Conservation (phyloP, 1,284 basidiomycete species). For the Caloboletus inedulis region DNA sequence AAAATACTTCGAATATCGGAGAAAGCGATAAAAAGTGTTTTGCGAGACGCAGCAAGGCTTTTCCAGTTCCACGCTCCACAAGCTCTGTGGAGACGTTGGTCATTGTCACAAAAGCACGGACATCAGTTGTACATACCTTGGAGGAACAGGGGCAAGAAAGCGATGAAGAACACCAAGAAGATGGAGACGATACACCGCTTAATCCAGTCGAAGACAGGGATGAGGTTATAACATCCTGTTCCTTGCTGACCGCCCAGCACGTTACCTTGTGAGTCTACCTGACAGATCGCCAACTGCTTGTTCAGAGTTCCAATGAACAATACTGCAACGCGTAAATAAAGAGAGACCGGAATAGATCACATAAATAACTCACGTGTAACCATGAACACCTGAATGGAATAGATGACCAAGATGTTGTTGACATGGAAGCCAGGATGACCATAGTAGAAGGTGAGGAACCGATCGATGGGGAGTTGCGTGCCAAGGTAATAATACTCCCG, state of each 20-base stretch:
- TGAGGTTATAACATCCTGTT: slow-evolving; percentile 87
- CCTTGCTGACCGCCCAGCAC: slow-evolving; percentile 69
- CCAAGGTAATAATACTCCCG: slow-evolving; percentile 99
- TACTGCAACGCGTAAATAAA: slow-evolving; percentile 44
- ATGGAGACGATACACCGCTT: slow-evolving; percentile 93
- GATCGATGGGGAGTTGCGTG: slow-evolving; percentile 96
- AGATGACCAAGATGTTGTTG: slow-evolving; percentile 99
- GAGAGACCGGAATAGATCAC: not conserved
- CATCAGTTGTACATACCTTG: slow-evolving; percentile 62
- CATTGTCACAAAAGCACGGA: not conserved
- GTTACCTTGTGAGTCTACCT: slow-evolving; percentile 77
- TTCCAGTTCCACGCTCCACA: slow-evolving; percentile 90
- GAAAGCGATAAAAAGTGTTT: slow-evolving; percentile 96
- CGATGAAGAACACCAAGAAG: slow-evolving; percentile 96
- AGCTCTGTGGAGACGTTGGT: slow-evolving; percentile 56
- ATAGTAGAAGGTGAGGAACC: slow-evolving; percentile 99
- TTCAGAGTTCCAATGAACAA: slow-evolving; percentile 93
- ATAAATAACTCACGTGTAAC: slow-evolving; percentile 61
- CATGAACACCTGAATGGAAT: slow-evolving; percentile 96
- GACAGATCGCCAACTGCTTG: slow-evolving; percentile 84
- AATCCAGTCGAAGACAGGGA: slow-evolving; percentile 95
- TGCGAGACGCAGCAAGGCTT: slow-evolving; percentile 86
- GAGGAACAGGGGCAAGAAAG: slow-evolving; percentile 91
- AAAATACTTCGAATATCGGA: slow-evolving; percentile 96
- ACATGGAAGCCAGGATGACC: slow-evolving; percentile 99